These are phyloP conservation scores for Arachnopeziza araneosa DNA, from an alignment of 2,329 filamentous ascomycete genomes.

Conservation along the genomic window DNA sequence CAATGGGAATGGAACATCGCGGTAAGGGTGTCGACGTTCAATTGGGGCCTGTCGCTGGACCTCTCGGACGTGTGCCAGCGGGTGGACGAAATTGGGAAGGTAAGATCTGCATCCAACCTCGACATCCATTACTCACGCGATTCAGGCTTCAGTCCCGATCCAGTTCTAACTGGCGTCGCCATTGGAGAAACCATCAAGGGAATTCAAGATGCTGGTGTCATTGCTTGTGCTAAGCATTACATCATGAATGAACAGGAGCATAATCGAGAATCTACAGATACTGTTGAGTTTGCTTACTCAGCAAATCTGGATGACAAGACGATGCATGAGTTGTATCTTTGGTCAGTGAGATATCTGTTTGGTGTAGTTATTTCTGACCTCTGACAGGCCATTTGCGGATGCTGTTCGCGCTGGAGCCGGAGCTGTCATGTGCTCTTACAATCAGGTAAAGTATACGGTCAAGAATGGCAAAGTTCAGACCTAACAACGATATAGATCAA, in stretches of 20 bases:
- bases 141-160: constrained; percentile 59
- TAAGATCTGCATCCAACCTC: neutral
- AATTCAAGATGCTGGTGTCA: constrained; percentile 74
- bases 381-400: constrained; percentile 42
- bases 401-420: constrained; percentile 67
- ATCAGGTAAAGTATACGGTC: constrained; percentile 9
- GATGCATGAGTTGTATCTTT: constrained; percentile 55
- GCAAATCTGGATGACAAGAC: constrained; percentile 56
- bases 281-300: constrained; percentile 60
- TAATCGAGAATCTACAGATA: constrained; percentile 19
- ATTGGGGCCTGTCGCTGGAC: constrained; percentile 68
- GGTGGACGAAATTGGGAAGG: constrained; percentile 67
- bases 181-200: constrained; percentile 70
- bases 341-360: constrained; percentile 30
- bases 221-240: constrained; percentile 77
- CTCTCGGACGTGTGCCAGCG: constrained; percentile 59
- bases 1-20: constrained; percentile 64
- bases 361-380: constrained; percentile 7
- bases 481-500: constrained; percentile 50
- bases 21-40: constrained; percentile 70
- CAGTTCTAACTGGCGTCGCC: constrained; percentile 66
- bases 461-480: too few relatives aligned
- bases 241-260: constrained; percentile 64
- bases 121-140: neutral
- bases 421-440: constrained; percentile 68